phyloP scores from a whole-genome alignment of 176 grass and related monocot species.

The Eleusine coracana region DNA sequence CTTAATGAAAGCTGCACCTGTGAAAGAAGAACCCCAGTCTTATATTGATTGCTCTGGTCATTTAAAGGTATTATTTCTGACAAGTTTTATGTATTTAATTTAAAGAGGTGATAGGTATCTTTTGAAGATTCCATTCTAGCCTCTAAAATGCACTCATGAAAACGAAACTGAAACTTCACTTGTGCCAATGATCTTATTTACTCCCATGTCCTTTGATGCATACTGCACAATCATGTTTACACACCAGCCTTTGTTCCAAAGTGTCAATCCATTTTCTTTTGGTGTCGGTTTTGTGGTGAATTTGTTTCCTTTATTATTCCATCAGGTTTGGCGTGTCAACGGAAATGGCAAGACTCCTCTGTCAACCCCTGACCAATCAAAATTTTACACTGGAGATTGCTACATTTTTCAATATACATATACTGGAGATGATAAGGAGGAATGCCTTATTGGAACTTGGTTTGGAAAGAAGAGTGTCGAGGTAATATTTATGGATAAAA shows the following conservation, averaged over 20 bases:
- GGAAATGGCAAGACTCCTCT: constrained; percentile 73
- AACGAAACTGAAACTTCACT: neutral
- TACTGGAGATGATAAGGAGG: constrained; percentile 80
- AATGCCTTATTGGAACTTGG: constrained; percentile 95
- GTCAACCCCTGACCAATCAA: constrained; percentile 57
- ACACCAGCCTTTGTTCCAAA: neutral
- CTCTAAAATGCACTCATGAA: neutral
- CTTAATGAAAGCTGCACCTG: constrained; percentile 69
- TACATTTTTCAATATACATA: constrained; percentile 97
- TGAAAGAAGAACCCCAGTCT: constrained; percentile 73
- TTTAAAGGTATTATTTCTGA: constrained; percentile 66
- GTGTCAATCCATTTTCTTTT: constrained; percentile 28
- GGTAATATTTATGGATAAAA: constrained; percentile 55
- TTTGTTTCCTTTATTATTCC: constrained; percentile 32
- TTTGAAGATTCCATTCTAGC: constrained; percentile 17
- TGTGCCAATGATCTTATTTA: neutral
- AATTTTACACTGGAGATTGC: constrained; percentile 92
- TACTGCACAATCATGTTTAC: constrained; percentile 1
- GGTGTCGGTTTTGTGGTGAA: constrained; percentile 25
- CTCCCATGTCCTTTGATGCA: constrained; percentile 12
- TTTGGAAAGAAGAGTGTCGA: constrained; percentile 80
- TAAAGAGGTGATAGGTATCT: neutral
- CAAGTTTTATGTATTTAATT: constrained; percentile 21
- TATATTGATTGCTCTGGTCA: constrained; percentile 92
- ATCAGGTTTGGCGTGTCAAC: constrained; percentile 91